These are phyloP conservation scores for Phialophora chinensis DNA, from an alignment of 2,329 filamentous ascomycete species.

Conservation along the genomic window DNA sequence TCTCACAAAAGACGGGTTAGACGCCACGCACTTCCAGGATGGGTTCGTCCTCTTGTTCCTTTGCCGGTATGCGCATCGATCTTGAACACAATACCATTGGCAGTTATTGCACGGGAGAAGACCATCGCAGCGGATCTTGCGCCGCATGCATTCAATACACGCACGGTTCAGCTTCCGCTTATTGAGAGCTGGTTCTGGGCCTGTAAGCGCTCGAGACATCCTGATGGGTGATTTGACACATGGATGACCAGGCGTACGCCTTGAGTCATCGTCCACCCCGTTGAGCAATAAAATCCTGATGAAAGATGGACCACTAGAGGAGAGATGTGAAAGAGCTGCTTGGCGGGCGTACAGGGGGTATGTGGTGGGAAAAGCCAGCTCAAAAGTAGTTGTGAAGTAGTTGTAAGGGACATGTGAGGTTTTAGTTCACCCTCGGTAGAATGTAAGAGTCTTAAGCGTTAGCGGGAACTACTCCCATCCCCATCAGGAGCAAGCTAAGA, in stretches of 20 bases:
- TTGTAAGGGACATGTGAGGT: not conserved
- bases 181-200: not conserved
- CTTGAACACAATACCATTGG: conserved; percentile 7
- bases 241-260: not conserved
- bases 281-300: not conserved
- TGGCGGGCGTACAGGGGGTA: not conserved
- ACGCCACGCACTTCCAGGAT: conserved; percentile 13
- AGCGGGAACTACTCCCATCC: no score
- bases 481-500: not conserved
- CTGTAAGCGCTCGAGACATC: not conserved
- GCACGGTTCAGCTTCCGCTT: conserved; percentile 16
- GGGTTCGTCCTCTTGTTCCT: conserved; percentile 18
- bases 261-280: not conserved
- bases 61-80: conserved; percentile 13
- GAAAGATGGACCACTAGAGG: no score
- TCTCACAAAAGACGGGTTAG: not conserved
- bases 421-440: not conserved
- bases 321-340: no score
- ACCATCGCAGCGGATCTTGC: conserved; percentile 22
- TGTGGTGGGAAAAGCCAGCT: not conserved
- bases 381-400: not conserved
- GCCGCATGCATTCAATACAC: conserved; percentile 20
- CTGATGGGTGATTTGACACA: not conserved
- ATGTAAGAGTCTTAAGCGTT: no score
- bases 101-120: conserved; percentile 20